Percentiles rank a stretch among this genome's conserved stretches.
Conservation (phyloP, 23 red algal species). For the Gracilaria caudata region DNA sequence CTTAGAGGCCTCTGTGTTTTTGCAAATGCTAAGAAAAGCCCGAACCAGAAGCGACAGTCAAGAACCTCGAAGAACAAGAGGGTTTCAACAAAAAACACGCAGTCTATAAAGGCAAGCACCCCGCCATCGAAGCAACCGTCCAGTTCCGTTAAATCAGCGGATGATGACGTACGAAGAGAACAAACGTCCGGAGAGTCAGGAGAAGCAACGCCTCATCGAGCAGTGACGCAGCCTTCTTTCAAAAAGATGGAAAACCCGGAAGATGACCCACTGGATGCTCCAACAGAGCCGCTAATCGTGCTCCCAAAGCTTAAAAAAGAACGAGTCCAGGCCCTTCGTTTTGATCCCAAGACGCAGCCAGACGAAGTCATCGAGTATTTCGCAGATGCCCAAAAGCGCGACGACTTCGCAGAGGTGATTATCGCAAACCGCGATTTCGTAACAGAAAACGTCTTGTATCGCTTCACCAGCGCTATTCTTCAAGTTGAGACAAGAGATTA, state of each 20-base stretch:
- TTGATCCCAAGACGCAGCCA: neutral
- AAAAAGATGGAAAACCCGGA: slow-evolving; percentile 40
- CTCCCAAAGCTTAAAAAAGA: slow-evolving; percentile 29
- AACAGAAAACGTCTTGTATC: slow-evolving; percentile 53
- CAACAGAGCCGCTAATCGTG: slow-evolving; percentile 9
- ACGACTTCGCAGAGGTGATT: slow-evolving; percentile 31
- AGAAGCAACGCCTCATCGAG: slow-evolving; percentile 55
- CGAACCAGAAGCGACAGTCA: slow-evolving; percentile 29
- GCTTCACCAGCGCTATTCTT: slow-evolving; percentile 73
- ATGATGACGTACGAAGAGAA: slow-evolving; percentile 17
- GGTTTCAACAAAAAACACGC: neutral
- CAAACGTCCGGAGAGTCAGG: slow-evolving; percentile 36
- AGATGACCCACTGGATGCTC: slow-evolving; percentile 39
- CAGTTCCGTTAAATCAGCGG: neutral
- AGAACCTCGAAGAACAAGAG: slow-evolving; percentile 21
- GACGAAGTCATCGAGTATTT: slow-evolving; percentile 64
- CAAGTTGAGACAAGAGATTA: slow-evolving; percentile 46
- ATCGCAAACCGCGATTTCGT: slow-evolving; percentile 58
- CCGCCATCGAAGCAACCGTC: neutral
- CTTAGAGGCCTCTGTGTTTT: slow-evolving; percentile 2
- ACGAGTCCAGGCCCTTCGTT: slow-evolving; percentile 25
- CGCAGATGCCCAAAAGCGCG: slow-evolving; percentile 30
- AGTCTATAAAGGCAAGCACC: neutral
- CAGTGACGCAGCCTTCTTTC: slow-evolving; percentile 4
- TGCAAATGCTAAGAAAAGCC: slow-evolving; percentile 20